Percentiles rank a stretch among this genome's conserved stretches.
These are phyloP conservation scores for Cystoisospora suis DNA, from an alignment of 169 alveolate species.

Conservation along the genomic window DNA sequence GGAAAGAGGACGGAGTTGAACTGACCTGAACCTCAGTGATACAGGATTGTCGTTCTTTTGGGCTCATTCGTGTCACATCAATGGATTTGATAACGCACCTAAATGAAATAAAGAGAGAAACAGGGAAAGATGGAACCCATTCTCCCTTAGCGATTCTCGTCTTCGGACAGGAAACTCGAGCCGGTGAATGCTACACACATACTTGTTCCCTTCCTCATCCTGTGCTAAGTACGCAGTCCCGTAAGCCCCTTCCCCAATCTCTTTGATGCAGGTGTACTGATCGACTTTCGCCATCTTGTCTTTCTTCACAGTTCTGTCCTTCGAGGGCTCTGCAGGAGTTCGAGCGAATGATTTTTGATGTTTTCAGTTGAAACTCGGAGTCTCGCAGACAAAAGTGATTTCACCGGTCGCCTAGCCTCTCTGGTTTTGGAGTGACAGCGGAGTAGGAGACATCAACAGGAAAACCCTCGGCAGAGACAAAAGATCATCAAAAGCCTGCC, in stretches of 20 bases:
- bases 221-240: conserved; percentile 54
- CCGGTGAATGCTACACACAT: background rate
- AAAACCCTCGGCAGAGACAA: too few species aligned
- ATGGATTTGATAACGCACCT: conserved; percentile 86
- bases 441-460: too few species aligned
- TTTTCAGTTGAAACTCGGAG: too few species aligned
- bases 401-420: too few species aligned
- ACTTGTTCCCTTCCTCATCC: conserved; percentile 36
- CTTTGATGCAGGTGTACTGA: conserved; percentile 23
- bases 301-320: too few species aligned
- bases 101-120: background rate
- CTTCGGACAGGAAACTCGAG: too few species aligned
- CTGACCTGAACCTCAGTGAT: conserved; percentile 81
- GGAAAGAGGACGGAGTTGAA: background rate
- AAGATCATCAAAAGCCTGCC: too few species aligned
- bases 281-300: background rate
- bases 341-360: too few species aligned
- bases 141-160: too few species aligned
- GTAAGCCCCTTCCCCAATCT: conserved; percentile 60
- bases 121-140: background rate
- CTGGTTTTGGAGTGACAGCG: too few species aligned
- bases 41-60: conserved; percentile 81
- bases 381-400: too few species aligned
- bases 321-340: too few species aligned
- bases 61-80: conserved; percentile 80